A percentile compares a stretch with the other conserved stretches of the same genome.
phyloP scores from a whole-genome alignment of 495 filamentous ascomycete species.

The Podospora anserina region DNA sequence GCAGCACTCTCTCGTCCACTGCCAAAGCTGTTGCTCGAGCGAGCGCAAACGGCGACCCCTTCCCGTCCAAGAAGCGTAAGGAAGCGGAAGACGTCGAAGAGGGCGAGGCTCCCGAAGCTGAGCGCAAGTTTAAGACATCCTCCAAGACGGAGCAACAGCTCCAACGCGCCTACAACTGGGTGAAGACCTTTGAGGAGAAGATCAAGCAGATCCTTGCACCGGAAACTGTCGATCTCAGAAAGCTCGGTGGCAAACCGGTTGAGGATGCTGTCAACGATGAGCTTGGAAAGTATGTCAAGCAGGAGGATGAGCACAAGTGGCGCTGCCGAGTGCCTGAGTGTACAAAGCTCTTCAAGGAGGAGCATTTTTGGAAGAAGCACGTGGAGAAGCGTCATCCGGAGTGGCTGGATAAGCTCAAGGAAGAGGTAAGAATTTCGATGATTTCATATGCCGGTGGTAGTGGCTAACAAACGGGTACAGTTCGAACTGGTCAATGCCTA shows the following conservation, averaged over 20 bases:
- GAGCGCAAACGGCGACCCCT: conserved; percentile 73
- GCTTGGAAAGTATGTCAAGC: conserved; percentile 81
- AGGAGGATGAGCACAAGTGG: conserved; percentile 94
- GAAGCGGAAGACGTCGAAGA: conserved; percentile 66
- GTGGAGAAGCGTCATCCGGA: conserved; percentile 92
- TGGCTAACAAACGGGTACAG: conserved; percentile 40
- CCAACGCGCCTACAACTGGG: conserved; percentile 95
- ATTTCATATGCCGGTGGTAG: conserved; percentile 10
- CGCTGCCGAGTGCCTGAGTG: conserved; percentile 95
- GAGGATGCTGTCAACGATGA: conserved; percentile 88
- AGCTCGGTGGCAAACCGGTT: conserved; percentile 83
- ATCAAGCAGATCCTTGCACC: conserved; percentile 87
- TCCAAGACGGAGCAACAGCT: conserved; percentile 86
- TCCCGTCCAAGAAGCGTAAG: conserved; percentile 72
- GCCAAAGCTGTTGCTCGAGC: conserved; percentile 83
- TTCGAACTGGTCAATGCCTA: conserved; percentile 87
- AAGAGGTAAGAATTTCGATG: conserved; percentile 63
- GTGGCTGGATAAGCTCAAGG: conserved; percentile 76
- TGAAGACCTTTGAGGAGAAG: conserved; percentile 98
- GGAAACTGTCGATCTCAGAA: conserved; percentile 75
- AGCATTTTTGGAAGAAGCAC: conserved; percentile 96
- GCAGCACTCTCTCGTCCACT: conserved; percentile 72
- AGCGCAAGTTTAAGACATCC: conserved; percentile 62
- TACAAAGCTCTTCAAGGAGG: conserved; percentile 94
- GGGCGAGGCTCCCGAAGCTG: conserved; percentile 55